Evolutionary conservation across 345 rosid genomes (phyloP), one percentile per base, ranked within the genome.

Genomic region (Eucalyptus urophylla): DNA sequence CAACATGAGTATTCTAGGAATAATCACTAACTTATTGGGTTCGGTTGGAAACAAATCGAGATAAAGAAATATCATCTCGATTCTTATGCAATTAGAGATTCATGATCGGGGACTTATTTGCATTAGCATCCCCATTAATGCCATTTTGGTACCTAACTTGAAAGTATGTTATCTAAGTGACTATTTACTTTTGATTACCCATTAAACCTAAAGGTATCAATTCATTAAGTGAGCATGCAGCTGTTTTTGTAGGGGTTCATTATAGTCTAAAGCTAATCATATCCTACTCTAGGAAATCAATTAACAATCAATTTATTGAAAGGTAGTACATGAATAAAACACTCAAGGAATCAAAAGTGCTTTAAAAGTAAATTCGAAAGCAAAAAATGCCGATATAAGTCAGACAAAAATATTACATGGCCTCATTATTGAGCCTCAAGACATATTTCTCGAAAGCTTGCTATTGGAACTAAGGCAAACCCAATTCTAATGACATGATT

Each of bases 51-150:
- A 27, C 4, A 0, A 60, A 60, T 25, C 4, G 1, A 60, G 31
- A 27, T 2, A 3, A 12, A 60, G 0, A 16, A 60, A 27, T 27
- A 25, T 27, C 16, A 0, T 60, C 67, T 60, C 8, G 2, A 25
- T 60, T 60, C 8, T 29, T 60, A 0, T 27, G 1, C 1, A 27
- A 6, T 0, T 1, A 60, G 0, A 27, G 8, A 60, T 27, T 27
- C 3, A 12, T 27, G 31, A 27, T 25, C 0, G 0, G 4, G 8
- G 67, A 5, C 8, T 60, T 60, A 15, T 5, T 27, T 60, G 12
- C 14, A 27, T 27, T 60, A 60, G 27, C 15, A 60, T 60, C 0
- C n/a, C 16, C 14, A 60, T 27, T 60, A 60, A 29, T 2, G 4
- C 0, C 67, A 0, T 60, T 60, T 60, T 6, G 7, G 0, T 60